Conservation (phyloP, 495 filamentous ascomycete genomes). For the Hypoxylon crocopeplum region DNA sequence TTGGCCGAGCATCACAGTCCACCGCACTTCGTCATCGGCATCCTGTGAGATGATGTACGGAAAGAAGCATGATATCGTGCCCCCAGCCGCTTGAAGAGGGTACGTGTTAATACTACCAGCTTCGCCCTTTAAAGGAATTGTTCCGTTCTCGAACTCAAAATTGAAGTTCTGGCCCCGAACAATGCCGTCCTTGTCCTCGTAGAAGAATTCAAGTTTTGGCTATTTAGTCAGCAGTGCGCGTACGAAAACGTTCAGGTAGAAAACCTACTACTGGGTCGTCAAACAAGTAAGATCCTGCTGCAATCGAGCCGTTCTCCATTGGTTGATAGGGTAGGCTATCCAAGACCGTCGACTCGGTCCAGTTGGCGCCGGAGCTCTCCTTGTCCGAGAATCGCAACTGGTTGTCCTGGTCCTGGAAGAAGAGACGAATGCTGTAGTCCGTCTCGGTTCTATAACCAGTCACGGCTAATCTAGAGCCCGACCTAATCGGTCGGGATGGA, state of each 20-base stretch:
- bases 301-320: conserved; percentile 13
- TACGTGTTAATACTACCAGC: conserved; percentile 25
- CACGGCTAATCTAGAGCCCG: conserved; percentile 20
- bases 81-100: conserved; percentile 18
- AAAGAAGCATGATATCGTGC: conserved; percentile 19
- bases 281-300: conserved; percentile 20
- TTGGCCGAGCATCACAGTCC: conserved; percentile 17
- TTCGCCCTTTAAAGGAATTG: conserved; percentile 21
- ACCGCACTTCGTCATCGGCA: conserved; percentile 16
- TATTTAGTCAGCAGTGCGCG: conserved; percentile 12
- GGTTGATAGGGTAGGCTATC: conserved; percentile 24
- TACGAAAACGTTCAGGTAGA: neutral
- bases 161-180: conserved; percentile 32
- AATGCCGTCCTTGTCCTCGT: conserved; percentile 27
- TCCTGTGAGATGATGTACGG: conserved; percentile 30
- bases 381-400: conserved; percentile 23
- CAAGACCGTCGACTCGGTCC: conserved; percentile 10
- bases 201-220: conserved; percentile 34
- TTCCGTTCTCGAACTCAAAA: conserved; percentile 25
- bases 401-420: conserved; percentile 22
- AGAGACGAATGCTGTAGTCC: conserved; percentile 26
- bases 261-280: conserved; percentile 18
- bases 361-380: conserved; percentile 15
- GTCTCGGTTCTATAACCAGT: conserved; percentile 21
- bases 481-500: conserved; percentile 1